Base-by-base conservation (phyloP, 306 rosid species). In the Trichosanthes cucumerina region DNA sequence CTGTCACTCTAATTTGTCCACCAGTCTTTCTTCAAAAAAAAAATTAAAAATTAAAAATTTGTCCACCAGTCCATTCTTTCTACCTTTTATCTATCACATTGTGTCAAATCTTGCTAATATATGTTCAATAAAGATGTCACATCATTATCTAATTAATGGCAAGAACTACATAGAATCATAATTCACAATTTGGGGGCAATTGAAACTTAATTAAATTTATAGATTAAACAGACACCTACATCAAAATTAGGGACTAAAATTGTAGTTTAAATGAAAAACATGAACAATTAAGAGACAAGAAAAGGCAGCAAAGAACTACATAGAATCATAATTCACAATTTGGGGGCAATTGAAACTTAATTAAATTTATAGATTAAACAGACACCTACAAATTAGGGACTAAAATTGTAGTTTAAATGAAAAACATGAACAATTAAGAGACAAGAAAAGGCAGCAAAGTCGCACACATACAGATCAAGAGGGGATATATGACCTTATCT, bases 401-500 rank as follows among this genome's bases (percentile, higher is more conserved):
- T 63, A 62, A 63, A 63, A 33, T 21, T 9, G 31, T 21, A 57
- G 63, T 3, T 57, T 57, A 23, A 23, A 21, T 23, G 14, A 57
- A 57, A 75, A 58, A 76, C 57, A 60, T 56, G 33, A 21, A 64
- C 10, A 21, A 41, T 26, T 68, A 62, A n/a, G 58, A 34, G 52
- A 71, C 54, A 68, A 84, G 41, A 69, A 52, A 85, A 78, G 18
- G 46, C 2, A 38, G 75, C 19, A 28, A 76, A 43, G 21, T 23
- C 6, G 56, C 76, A 70, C 57, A 44, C 21, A 43, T 70, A 70
- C 57, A 70, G 76, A 70, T 70, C 15, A 21, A 53, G 26, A 70
- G 38, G 41, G 57, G 26, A 73, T 49, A 49, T 44, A 49, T 15
- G 46, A 95, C 98, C 96, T 91, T 92, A 84, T 92, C 97, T 26